These are phyloP conservation scores for Ascochyta rabiei DNA, from an alignment of 2,329 filamentous ascomycete species.

Conservation along the genomic window DNA sequence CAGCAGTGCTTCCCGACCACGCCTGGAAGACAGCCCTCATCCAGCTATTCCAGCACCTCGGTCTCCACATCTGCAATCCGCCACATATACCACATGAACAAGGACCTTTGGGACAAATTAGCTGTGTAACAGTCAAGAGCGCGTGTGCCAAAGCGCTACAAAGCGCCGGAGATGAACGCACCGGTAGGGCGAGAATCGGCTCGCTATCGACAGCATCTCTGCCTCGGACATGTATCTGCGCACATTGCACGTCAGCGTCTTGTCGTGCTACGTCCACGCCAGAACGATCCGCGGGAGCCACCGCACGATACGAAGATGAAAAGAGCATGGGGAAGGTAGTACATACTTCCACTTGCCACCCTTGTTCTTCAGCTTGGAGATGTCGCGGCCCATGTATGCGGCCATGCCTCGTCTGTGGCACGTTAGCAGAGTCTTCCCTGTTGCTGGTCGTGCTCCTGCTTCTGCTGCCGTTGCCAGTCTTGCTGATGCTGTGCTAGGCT, in stretches of 20 bases:
- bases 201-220: constrained; percentile 86
- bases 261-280: neutral
- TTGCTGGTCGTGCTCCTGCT: neutral
- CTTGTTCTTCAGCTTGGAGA: constrained; percentile 78
- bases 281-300: neutral
- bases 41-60: constrained; percentile 50
- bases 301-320: neutral
- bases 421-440: constrained; percentile 16
- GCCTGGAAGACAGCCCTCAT: neutral
- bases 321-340: neutral
- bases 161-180: constrained; percentile 45
- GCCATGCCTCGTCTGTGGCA: constrained; percentile 77
- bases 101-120: constrained; percentile 60
- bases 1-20: no score
- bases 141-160: neutral
- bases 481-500: neutral
- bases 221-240: constrained; percentile 81
- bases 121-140: constrained; percentile 4
- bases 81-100: constrained; percentile 99
- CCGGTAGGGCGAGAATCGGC: constrained; percentile 81
- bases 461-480: neutral
- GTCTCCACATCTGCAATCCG: constrained; percentile 80
- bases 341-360: constrained; percentile 83
- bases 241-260: neutral
- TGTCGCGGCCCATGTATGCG: constrained; percentile 79